These are phyloP conservation scores for Monilinia vaccinii-corymbosi DNA, from an alignment of 2,329 filamentous ascomycete genomes.

Conservation along the genomic window DNA sequence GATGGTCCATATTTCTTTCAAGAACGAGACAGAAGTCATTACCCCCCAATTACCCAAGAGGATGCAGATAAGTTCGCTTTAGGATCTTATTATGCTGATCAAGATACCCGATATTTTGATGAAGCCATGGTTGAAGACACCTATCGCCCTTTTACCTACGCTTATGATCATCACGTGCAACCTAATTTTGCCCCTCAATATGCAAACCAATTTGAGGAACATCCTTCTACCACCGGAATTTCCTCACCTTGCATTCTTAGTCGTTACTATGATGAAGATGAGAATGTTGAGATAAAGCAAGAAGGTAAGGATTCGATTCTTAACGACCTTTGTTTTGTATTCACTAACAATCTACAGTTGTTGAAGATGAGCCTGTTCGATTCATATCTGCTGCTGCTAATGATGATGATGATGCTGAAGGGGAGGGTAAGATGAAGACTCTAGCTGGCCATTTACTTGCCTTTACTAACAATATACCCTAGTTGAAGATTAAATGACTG, in stretches of 20 bases:
- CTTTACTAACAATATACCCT: not conserved
- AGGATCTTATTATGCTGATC: too few species aligned
- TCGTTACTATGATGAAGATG: too few species aligned
- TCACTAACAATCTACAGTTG: not conserved
- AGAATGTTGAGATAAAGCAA: not conserved
- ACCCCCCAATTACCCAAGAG: too few species aligned
- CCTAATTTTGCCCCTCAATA: too few species aligned
- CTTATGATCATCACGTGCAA: too few species aligned
- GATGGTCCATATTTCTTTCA: too few species aligned
- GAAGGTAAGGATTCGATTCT: not conserved
- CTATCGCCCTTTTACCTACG: too few species aligned
- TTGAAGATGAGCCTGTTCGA: not conserved
- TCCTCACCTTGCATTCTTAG: not conserved
- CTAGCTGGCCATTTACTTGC: not conserved
- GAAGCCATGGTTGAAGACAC: too few species aligned
- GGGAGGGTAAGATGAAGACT: not conserved
- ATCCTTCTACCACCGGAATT: not conserved
- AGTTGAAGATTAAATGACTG: not conserved
- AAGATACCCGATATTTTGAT: too few species aligned
- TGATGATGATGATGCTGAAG: not conserved
- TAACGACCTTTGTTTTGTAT: not conserved
- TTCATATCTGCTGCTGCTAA: not conserved
- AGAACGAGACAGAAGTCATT: not conserved
- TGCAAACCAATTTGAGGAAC: too few species aligned
- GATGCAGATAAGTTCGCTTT: too few species aligned